Percentiles rank a stretch among this genome's conserved stretches.
Conservation (phyloP, 257 asterid species). For the Apocynum venetum region DNA sequence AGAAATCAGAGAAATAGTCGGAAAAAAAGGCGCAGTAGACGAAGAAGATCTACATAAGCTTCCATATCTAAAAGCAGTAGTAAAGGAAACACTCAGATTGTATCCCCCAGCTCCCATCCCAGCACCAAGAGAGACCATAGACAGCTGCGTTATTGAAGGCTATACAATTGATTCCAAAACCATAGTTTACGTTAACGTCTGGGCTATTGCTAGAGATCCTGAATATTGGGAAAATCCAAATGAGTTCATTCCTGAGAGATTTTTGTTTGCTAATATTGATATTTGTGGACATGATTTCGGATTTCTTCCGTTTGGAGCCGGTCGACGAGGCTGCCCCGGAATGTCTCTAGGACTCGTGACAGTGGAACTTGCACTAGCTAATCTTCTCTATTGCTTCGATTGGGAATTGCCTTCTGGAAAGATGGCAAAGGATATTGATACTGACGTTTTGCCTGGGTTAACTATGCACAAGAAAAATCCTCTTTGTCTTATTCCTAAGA, state of each 20-base stretch:
- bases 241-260: conserved; percentile 40
- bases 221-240: conserved; percentile 31
- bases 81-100: conserved; percentile 38
- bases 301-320: conserved; percentile 45
- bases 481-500: conserved; percentile 39
- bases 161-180: conserved; percentile 35
- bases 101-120: conserved; percentile 45
- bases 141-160: conserved; percentile 23
- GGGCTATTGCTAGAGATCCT: conserved; percentile 55
- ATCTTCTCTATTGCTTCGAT: conserved; percentile 35
- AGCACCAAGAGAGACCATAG: conserved; percentile 32
- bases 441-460: conserved; percentile 34
- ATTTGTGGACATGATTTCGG: conserved; percentile 28
- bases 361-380: conserved; percentile 42
- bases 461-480: conserved; percentile 48
- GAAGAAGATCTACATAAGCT: conserved; percentile 38
- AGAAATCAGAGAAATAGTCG: conserved; percentile 13
- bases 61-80: conserved; percentile 32
- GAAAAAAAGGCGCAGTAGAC: background rate
- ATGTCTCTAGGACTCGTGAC: conserved; percentile 37
- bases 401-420: conserved; percentile 40
- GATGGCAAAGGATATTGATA: conserved; percentile 32
- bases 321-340: conserved; percentile 48
- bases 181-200: conserved; percentile 33
- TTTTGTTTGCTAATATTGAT: conserved; percentile 27